Evolutionary conservation across 73 alveolate genomes (phyloP).

Genomic region (Paramecium octaurelia): DNA sequence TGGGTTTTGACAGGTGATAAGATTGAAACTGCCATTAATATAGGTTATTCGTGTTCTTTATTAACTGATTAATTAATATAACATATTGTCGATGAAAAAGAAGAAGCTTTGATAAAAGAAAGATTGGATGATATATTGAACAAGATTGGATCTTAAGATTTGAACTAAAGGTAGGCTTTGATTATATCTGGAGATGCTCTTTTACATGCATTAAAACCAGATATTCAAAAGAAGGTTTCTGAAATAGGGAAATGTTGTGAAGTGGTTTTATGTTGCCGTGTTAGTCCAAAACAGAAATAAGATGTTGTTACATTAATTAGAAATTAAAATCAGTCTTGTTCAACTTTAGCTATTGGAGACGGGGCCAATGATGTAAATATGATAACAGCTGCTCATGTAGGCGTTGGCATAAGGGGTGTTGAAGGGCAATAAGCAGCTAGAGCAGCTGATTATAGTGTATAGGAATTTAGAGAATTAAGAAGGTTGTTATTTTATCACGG

Average conservation of each 20-base stretch:
- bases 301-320: constrained; percentile 75
- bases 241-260: constrained; percentile 65
- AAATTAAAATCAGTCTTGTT: constrained; percentile 65
- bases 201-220: constrained; percentile 47
- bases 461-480: constrained; percentile 80
- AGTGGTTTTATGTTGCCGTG: constrained; percentile 81
- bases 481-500: constrained; percentile 93
- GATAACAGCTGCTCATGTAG: constrained; percentile 96
- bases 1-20: constrained; percentile 98
- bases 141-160: constrained; percentile 17
- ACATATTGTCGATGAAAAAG: constrained; percentile 74
- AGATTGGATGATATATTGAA: constrained; percentile 69
- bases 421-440: constrained; percentile 96
- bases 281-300: constrained; percentile 77
- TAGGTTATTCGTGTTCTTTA: constrained; percentile 85
- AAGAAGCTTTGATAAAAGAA: constrained; percentile 63
- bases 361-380: constrained; percentile 97
- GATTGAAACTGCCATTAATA: constrained; percentile 95
- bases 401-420: constrained; percentile 92
- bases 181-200: constrained; percentile 59
- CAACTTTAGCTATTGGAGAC: constrained; percentile 94
- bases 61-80: constrained; percentile 77
- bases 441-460: constrained; percentile 90
- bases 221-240: constrained; percentile 54
- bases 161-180: neutral